phyloP scores from a whole-genome alignment of 345 rosid genomes.

The Lenwebbia sp. region DNA sequence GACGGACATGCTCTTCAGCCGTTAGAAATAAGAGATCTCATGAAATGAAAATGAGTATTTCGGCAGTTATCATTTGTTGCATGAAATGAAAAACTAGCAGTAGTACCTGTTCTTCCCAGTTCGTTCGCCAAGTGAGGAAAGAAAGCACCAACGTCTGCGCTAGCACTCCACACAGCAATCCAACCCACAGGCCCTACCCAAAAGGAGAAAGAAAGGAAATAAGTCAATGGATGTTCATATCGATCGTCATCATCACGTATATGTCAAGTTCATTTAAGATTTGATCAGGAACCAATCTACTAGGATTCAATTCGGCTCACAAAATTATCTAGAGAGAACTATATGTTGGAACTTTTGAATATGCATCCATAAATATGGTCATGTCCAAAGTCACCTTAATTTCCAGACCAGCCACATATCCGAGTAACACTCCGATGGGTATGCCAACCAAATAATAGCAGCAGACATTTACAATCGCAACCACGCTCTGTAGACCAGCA shows the following conservation, averaged over 20 bases:
- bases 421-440: constrained; percentile 29
- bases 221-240: neutral
- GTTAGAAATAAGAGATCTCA: neutral
- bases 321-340: neutral
- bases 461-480: constrained; percentile 35
- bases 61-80: neutral
- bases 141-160: constrained; percentile 22
- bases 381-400: constrained; percentile 9
- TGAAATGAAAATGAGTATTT: neutral
- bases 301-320: neutral
- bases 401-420: constrained; percentile 15
- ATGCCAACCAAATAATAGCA: constrained; percentile 44
- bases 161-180: constrained; percentile 35
- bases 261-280: neutral
- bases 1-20: neutral
- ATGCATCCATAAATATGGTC: neutral
- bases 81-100: neutral
- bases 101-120: constrained; percentile 46
- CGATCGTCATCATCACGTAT: neutral
- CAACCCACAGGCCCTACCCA: constrained; percentile 48
- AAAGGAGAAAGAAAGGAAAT: neutral
- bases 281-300: neutral
- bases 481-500: constrained; percentile 35
- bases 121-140: constrained; percentile 31
- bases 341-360: neutral